phyloP scores from a whole-genome alignment of 305 asterid genomes.

The Fraxinus paxiana region DNA sequence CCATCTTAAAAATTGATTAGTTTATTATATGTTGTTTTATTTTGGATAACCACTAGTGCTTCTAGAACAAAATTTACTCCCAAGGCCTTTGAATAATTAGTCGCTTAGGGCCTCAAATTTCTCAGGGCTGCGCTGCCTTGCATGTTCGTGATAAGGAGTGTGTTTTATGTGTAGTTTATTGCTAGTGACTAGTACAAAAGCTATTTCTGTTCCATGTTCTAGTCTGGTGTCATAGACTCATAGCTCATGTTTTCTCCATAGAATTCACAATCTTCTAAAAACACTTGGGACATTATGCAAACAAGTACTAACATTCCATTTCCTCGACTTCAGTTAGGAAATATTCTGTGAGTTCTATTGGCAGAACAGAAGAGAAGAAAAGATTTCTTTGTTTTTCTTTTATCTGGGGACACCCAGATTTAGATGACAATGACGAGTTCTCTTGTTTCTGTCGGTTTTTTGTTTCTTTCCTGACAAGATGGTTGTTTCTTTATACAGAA shows the following conservation, averaged over 20 bases:
- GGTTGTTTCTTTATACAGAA: conserved; percentile 40
- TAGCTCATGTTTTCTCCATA: not conserved
- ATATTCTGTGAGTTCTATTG: not conserved
- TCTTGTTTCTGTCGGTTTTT: not conserved
- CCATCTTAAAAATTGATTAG: not conserved
- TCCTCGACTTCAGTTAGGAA: not conserved
- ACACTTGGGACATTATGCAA: not conserved
- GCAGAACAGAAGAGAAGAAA: not conserved
- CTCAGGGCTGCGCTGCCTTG: not conserved
- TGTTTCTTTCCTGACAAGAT: not conserved
- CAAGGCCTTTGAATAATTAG: not conserved
- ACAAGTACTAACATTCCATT: not conserved
- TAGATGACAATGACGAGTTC: not conserved
- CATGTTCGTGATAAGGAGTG: not conserved
- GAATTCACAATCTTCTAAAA: not conserved
- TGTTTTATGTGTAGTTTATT: not conserved
- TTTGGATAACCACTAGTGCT: not conserved
- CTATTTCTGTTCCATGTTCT: not conserved
- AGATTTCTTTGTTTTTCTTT: not conserved
- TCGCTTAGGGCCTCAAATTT: not conserved
- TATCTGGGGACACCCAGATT: not conserved
- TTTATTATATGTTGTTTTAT: not conserved
- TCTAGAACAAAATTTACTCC: not conserved
- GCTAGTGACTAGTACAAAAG: not conserved
- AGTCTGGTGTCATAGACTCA: not conserved